phyloP scores from a whole-genome alignment of 23 red algal genomes.

The Agarophyton chilense region DNA sequence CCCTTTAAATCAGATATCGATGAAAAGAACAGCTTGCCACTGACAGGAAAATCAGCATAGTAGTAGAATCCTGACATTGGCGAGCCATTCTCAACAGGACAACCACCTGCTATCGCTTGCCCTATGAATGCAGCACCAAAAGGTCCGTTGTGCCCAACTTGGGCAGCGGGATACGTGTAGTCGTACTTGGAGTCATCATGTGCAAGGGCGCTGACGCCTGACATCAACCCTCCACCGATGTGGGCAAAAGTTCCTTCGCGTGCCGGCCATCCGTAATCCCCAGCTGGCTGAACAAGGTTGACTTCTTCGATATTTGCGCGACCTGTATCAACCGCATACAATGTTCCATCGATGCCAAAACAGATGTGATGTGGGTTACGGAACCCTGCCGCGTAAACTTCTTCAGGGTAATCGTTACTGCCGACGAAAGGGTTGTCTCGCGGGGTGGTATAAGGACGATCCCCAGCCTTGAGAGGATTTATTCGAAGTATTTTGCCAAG shows the following conservation, averaged over 20 bases:
- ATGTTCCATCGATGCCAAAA: constrained; percentile 46
- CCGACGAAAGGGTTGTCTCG: constrained; percentile 34
- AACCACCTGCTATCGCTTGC: constrained; percentile 66
- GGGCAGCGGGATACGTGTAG: constrained; percentile 40
- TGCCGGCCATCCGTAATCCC: constrained; percentile 57
- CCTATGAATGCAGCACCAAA: constrained; percentile 50
- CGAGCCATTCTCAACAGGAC: constrained; percentile 50
- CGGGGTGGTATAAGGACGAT: constrained; percentile 40
- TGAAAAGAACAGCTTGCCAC: constrained; percentile 60
- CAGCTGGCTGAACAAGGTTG: constrained; percentile 41
- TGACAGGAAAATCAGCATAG: constrained; percentile 58
- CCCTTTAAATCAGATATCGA: constrained; percentile 10
- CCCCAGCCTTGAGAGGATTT: constrained; percentile 18
- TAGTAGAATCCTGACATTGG: constrained; percentile 60
- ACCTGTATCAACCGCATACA: constrained; percentile 50
- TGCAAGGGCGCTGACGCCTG: constrained; percentile 32
- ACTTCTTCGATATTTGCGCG: constrained; percentile 64
- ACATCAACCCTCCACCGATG: constrained; percentile 35
- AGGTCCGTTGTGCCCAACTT: constrained; percentile 49
- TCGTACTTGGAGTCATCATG: constrained; percentile 8
- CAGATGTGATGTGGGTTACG: constrained; percentile 67
- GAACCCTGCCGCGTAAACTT: constrained; percentile 56
- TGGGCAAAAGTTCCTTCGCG: constrained; percentile 60
- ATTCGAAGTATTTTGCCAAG: constrained; percentile 58
- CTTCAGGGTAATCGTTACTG: background rate